Evolutionary conservation across 2,329 filamentous ascomycete species (phyloP), one percentile per base, ranked within the genome.

Genomic region (Ophiostoma montium): DNA sequence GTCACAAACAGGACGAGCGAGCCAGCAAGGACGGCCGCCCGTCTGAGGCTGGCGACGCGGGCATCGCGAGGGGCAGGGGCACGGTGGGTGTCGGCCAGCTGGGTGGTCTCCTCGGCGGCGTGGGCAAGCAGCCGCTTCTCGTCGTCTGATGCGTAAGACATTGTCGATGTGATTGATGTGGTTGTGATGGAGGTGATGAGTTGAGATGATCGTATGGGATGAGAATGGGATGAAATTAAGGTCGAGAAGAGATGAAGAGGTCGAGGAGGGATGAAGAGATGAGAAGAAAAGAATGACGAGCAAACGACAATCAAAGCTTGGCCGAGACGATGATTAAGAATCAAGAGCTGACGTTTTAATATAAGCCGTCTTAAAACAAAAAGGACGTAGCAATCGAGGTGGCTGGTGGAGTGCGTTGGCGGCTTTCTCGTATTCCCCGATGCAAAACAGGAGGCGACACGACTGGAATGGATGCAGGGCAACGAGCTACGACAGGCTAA

Each of bases 91-190:
- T 52, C 47, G 18, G 36, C 19, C 9, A 23, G 13, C 16, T 42
- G 32, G 13, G 38, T 12, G 15, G 46, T 21, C 35, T 31, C 31
- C 46, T 50, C 48, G 21, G 43, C 48, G 33, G 48, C 51, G 35
- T 46, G 27, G 27, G 44, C 45, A 30, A 53, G 47, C 50, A 51
- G 50, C 47, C 38, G 39, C 50, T 53, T 53, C 47, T 53, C 52
- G 21, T 53, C 52, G 15, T 52, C 52, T 35, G 49, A 46, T 30
- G 23, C 10, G 39, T 42, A 42, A n/a, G 50, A 33, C 49, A 50
- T 50, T 35, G 52, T 46, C 31, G n/a, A n/a, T n/a, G 18, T n/a
- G n/a, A 16, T 27, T 5, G 18, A 27, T 39, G 39, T 7, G 7
- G 46, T 31, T n/a, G n/a, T 12, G 10, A 45, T 31, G 27, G 27